Base-by-base conservation (phyloP, 495 filamentous ascomycete genomes). In the Massariosphaeria phaeospora region DNA sequence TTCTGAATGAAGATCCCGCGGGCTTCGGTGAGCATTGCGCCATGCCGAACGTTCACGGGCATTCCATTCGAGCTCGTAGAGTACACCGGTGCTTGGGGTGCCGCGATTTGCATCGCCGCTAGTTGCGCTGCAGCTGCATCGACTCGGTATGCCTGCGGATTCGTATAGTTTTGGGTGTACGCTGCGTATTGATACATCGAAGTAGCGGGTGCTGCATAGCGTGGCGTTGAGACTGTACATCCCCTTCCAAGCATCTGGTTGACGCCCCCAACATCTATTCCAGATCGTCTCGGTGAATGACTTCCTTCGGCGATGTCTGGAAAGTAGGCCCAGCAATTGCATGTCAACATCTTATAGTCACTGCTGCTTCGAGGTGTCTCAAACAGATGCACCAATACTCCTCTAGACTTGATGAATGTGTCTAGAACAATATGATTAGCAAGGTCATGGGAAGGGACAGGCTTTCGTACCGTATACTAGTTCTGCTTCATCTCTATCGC, bases 1-100 rank as follows among this genome's bases (percentile, higher is more conserved):
- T 54, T 46, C 17, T 48, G 55, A 43, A 71, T 65, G 57, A 69
- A 69, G 15, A 71, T 59, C 8, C 63, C 63, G 11, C 67, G 65
- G 30, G 55, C 46, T 44, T 71, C 67, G 4, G 64, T 68, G 3
- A 51, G 33, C 7, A 58, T 49, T 20, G 52, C 45, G 0, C 69
- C 69, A n/a, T 51, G 21, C 12, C 43, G 31, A 17, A 59, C 45
- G 47, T 67, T 71, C 21, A 69, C 60, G 2, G 65, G 61, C n/a
- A 62, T 33, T 3, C 67, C 67, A 21, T 26, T 51, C 2, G 41
- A 10, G 13, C 50, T 49, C 17, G 39, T 33, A 3, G 63, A 57
- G 49, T 69, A 69, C 8, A 33, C 43, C 25, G 57, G 43, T 18
- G 27, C 18, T 18, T 39, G 46, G 12, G 33, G 50, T n/a, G 44